These are phyloP conservation scores for Ceratobasidium sp. DNA, from an alignment of 1,284 basidiomycete species.

Conservation along the genomic window DNA sequence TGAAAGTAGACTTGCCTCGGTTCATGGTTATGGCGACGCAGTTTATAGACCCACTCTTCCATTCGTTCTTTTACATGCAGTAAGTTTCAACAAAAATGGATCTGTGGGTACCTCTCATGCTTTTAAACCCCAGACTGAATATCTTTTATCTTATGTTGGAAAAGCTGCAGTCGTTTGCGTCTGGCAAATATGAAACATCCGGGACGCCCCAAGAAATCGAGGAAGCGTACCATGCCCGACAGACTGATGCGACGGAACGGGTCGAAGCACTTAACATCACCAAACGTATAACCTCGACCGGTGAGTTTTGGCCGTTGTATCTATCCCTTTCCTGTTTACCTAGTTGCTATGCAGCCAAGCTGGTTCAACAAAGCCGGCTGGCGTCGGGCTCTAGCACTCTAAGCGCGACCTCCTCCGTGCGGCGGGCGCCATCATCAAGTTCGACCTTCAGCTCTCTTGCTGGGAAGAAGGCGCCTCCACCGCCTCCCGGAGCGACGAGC, in stretches of 20 bases:
- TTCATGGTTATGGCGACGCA: slow-evolving; percentile 89
- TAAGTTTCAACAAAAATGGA: slow-evolving; percentile 59
- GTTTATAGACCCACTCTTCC: slow-evolving; percentile 96
- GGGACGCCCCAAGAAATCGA: slow-evolving; percentile 78
- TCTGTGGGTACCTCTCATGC: not conserved
- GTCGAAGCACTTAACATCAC: slow-evolving; percentile 82
- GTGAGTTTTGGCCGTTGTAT: slow-evolving; percentile 61
- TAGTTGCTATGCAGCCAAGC: slow-evolving; percentile 61
- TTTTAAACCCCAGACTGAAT: slow-evolving; percentile 72
- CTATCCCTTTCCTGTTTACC: not conserved
- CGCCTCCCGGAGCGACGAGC: slow-evolving; percentile 53
- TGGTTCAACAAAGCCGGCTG: slow-evolving; percentile 62
- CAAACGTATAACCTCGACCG: slow-evolving; percentile 84
- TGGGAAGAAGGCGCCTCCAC: slow-evolving; percentile 59
- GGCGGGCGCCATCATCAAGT: slow-evolving; percentile 57
- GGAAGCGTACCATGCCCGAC: slow-evolving; percentile 79
- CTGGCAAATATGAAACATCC: slow-evolving; percentile 82
- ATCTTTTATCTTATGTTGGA: slow-evolving; percentile 94
- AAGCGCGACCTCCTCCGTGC: slow-evolving; percentile 49
- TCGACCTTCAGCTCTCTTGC: slow-evolving; percentile 56
- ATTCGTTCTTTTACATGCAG: slow-evolving; percentile 99
- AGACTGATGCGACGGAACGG: slow-evolving; percentile 79
- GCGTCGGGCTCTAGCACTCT: slow-evolving; percentile 56
- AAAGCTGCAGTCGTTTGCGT: slow-evolving; percentile 88
- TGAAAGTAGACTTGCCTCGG: slow-evolving; percentile 92